A percentile compares a stretch with the other conserved stretches of the same genome.
Evolutionary conservation across 129 eudicot genomes (phyloP).

Genomic region (Erigeron canadensis): DNA sequence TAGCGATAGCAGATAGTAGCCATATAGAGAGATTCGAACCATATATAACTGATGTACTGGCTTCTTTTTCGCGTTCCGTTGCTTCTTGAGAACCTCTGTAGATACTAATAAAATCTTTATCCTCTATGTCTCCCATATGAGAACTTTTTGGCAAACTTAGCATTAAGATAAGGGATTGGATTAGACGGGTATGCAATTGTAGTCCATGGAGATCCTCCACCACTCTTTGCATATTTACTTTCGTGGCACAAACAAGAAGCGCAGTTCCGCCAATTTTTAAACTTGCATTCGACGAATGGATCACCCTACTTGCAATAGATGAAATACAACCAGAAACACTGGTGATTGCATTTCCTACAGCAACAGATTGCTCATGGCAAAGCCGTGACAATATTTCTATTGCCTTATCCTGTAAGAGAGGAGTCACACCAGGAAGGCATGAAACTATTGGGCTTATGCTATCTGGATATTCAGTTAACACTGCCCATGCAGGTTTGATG

Average conservation of each 20-base stretch:
- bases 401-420: constrained; percentile 79
- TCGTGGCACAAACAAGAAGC: constrained; percentile 83
- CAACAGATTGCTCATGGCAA: constrained; percentile 62
- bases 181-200: constrained; percentile 48
- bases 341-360: constrained; percentile 65
- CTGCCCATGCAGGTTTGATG: constrained; percentile 85
- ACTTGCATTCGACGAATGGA: constrained; percentile 51
- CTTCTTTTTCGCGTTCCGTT: constrained; percentile 39
- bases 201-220: constrained; percentile 72
- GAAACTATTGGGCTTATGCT: constrained; percentile 82
- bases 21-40: constrained; percentile 80
- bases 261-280: constrained; percentile 90
- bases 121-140: constrained; percentile 39
- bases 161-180: constrained; percentile 77
- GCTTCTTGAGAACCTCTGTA: constrained; percentile 52
- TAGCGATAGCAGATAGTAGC: constrained; percentile 88
- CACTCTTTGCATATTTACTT: constrained; percentile 73
- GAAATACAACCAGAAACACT: constrained; percentile 67
- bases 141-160: constrained; percentile 50
- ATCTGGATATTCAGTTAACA: constrained; percentile 72
- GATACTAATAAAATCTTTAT: constrained; percentile 53
- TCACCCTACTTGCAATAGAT: constrained; percentile 75
- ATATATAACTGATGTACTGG: constrained; percentile 55
- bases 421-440: constrained; percentile 65
- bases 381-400: constrained; percentile 80